Percentiles rank a stretch among this genome's conserved stretches.
Evolutionary conservation across 352 stramenopile genomes (phyloP).

Genomic region (Globisporangium mamillatum): DNA sequence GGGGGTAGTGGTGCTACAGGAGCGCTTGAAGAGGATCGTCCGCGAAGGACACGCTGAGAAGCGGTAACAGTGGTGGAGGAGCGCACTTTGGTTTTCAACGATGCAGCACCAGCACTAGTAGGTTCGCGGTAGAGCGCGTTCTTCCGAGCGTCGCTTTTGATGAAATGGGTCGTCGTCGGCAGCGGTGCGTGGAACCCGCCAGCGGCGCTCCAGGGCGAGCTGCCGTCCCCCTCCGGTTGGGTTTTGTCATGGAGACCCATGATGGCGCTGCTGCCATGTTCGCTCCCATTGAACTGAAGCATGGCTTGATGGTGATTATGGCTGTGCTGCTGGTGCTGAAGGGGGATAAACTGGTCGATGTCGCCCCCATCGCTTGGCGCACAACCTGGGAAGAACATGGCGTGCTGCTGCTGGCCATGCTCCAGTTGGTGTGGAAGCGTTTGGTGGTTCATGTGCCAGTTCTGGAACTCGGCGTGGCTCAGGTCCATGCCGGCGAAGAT

Average conservation of each 20-base stretch:
- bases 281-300: conserved; percentile 1
- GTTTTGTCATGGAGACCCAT: not conserved
- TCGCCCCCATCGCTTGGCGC: not conserved
- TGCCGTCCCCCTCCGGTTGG: not conserved
- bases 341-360: conserved; percentile 2
- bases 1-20: not conserved
- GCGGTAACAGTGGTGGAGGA: not conserved
- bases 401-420: not conserved
- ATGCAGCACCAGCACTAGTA: not conserved
- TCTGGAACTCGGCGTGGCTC: conserved; percentile 6
- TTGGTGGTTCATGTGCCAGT: conserved; percentile 7
- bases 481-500: conserved; percentile 39
- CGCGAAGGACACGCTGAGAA: not conserved
- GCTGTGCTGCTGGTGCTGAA: not conserved
- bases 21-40: conserved; percentile 1
- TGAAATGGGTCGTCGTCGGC: not conserved
- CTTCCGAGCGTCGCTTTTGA: conserved; percentile 2
- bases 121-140: not conserved
- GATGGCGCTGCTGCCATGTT: not conserved
- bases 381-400: not conserved
- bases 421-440: not conserved
- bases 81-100: not conserved
- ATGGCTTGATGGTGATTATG: not conserved
- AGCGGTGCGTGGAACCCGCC: not conserved
- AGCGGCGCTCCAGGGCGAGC: not conserved